Base-by-base conservation (phyloP, 2,329 filamentous ascomycete species). In the Cercospora brassicicola region DNA sequence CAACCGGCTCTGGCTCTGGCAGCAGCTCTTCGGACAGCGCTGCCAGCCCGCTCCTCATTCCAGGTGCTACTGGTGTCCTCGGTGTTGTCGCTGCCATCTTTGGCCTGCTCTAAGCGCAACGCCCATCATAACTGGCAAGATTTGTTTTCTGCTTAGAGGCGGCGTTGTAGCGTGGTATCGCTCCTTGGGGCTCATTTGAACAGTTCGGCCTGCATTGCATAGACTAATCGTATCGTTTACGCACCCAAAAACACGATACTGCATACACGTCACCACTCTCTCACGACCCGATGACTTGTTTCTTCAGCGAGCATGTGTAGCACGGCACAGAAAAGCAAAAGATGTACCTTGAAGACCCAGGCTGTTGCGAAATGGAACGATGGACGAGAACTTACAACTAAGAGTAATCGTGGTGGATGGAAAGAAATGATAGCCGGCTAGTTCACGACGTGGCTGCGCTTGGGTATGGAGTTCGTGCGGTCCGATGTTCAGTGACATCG, bases 81-180 rank as follows among this genome's bases (percentile, higher is more conserved):
- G 83, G 82, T 76, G 78, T 84, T 68, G 76, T 82, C 62, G 82
- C 82, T 67, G 81, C 82, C 74, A 77, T 84, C 73, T 79, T 84
- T 69, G 80, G 79, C 70, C 74, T 82, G 71, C 77, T 84, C 68
- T 84, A 81, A 82, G 59, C 68, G 61, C 31, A n/a, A 51, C 20
- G 56, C 55, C 57, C 30, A 56, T 55, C 62, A 59, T 45, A 23
- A 51, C 45, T 51, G 36, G 61, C 71, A 64, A 59, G 64, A 65
- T 71, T 63, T 70, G 64, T 71, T 71, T 68, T 59, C 45, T 66
- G 64, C 67, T 73, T 66, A 64, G 68, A 67, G 67, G 66, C 62
- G 70, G 68, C 67, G 69, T 73, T 65, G 51, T 68, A 64, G 66
- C 63, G 65, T 65, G 64, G 64, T 62, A 68, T 66, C 62, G 69